Evolutionary conservation across 1,284 basidiomycete species (phyloP).

Genomic region (Quambalaria eucalypti): DNA sequence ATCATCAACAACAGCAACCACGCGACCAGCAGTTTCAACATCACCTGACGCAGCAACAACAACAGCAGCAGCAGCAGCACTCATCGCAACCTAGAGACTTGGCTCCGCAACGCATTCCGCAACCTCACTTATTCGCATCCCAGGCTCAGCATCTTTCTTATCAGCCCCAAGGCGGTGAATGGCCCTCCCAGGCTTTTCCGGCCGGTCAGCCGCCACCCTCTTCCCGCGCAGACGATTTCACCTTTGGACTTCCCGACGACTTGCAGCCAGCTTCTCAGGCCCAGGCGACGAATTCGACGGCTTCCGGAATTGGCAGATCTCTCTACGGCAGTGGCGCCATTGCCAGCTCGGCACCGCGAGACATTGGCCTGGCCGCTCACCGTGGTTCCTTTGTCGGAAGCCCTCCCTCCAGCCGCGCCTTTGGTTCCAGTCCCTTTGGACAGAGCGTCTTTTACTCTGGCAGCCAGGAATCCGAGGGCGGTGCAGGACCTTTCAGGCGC

Average conservation of each 20-base stretch:
- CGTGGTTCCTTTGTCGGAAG: slow-evolving; percentile 52
- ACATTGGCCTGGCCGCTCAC: neutral
- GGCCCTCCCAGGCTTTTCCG: neutral
- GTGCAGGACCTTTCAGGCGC: slow-evolving; percentile 20
- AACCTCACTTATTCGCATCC: no score
- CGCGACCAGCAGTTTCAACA: neutral
- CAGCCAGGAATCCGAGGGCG: slow-evolving; percentile 28
- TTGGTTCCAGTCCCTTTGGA: slow-evolving; percentile 44
- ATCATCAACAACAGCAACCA: slow-evolving; percentile 1
- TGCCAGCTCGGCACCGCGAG: neutral
- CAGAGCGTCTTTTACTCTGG: slow-evolving; percentile 38
- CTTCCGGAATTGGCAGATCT: no score
- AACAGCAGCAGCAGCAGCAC: slow-evolving; percentile 6
- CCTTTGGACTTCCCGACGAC: slow-evolving; percentile 59
- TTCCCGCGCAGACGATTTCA: slow-evolving; percentile 54
- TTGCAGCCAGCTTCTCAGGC: slow-evolving; percentile 23
- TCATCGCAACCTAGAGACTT: neutral
- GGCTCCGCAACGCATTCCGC: no score
- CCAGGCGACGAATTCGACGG: no score
- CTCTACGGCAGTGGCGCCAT: neutral
- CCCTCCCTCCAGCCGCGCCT: slow-evolving; percentile 35
- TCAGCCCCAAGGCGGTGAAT: neutral
- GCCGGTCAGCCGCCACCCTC: no score
- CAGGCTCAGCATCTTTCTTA: neutral
- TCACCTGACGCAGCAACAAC: neutral